Conservation (phyloP, 2,329 filamentous ascomycete genomes). For the Tolypocladium album region DNA sequence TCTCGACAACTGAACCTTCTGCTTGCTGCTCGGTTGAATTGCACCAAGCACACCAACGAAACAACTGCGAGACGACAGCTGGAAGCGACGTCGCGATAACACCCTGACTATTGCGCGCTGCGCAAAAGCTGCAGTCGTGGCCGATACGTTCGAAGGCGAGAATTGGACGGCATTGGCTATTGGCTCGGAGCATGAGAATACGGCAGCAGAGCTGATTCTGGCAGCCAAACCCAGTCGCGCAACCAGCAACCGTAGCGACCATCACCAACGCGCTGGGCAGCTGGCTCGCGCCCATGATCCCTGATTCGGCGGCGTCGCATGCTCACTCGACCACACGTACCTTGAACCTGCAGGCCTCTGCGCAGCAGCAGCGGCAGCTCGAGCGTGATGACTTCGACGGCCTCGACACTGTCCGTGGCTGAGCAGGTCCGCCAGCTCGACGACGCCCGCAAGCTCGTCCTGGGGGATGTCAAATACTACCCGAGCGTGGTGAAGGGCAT, state of each 20-base stretch:
- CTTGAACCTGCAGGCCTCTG: neutral
- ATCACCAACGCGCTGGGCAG: conserved; percentile 1
- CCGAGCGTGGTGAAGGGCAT: conserved; percentile 85
- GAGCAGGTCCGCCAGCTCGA: conserved; percentile 83
- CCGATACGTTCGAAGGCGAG: neutral
- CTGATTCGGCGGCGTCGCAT: neutral
- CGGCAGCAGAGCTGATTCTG: conserved; percentile 9
- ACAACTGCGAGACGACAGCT: neutral
- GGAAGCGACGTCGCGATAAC: neutral
- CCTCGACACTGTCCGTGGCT: conserved; percentile 44
- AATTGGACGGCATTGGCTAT: neutral
- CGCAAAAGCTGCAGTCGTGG: neutral
- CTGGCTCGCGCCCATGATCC: conserved; percentile 5
- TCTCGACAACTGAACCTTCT: neutral
- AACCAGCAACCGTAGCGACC: conserved; percentile 10
- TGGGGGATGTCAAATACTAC: conserved; percentile 81
- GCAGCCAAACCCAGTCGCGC: conserved; percentile 20
- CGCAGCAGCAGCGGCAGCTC: conserved; percentile 1
- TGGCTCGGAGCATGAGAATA: conserved; percentile 16
- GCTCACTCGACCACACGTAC: neutral
- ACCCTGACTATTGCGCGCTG: neutral
- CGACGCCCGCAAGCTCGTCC: conserved; percentile 78
- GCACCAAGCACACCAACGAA: neutral
- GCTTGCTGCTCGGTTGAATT: neutral
- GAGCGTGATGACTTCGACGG: conserved; percentile 34